phyloP scores from a whole-genome alignment of 495 filamentous ascomycete genomes.

The Tetracladium setigerum region DNA sequence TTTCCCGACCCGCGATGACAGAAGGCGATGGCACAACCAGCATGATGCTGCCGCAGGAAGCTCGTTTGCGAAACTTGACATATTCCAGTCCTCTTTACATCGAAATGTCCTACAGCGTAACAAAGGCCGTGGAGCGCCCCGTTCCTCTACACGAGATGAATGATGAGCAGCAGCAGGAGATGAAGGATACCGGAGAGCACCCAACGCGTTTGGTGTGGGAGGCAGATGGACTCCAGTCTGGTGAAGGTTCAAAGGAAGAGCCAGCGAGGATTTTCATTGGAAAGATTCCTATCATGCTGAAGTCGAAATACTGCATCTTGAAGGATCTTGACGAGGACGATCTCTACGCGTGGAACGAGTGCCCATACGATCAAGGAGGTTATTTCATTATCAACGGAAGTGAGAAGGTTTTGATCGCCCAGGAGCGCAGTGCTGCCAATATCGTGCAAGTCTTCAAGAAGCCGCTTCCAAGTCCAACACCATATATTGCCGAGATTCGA shows the following conservation, averaged over 20 bases:
- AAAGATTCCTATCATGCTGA: constrained; percentile 95
- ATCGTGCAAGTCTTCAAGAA: constrained; percentile 99
- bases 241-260: constrained; percentile 32
- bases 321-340: constrained; percentile 71
- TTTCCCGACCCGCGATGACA: constrained; percentile 79
- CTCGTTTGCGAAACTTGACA: constrained; percentile 87
- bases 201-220: constrained; percentile 52
- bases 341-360: constrained; percentile 84
- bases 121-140: constrained; percentile 70
- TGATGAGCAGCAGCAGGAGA: constrained; percentile 48
- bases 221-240: constrained; percentile 33
- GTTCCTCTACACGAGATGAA: constrained; percentile 54
- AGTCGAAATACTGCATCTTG: constrained; percentile 87
- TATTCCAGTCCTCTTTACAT: constrained; percentile 89
- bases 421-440: constrained; percentile 94
- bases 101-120: constrained; percentile 70
- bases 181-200: constrained; percentile 36
- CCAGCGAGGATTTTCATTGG: constrained; percentile 50
- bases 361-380: constrained; percentile 93
- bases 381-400: constrained; percentile 99
- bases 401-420: constrained; percentile 97
- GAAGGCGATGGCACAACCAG: constrained; percentile 84
- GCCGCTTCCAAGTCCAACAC: constrained; percentile 74
- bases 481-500: constrained; percentile 90
- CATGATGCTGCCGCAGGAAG: constrained; percentile 82